Evolutionary conservation across 257 asterid species (phyloP), one percentile per base, ranked within the genome.

Genomic region (Prunella vulgaris): DNA sequence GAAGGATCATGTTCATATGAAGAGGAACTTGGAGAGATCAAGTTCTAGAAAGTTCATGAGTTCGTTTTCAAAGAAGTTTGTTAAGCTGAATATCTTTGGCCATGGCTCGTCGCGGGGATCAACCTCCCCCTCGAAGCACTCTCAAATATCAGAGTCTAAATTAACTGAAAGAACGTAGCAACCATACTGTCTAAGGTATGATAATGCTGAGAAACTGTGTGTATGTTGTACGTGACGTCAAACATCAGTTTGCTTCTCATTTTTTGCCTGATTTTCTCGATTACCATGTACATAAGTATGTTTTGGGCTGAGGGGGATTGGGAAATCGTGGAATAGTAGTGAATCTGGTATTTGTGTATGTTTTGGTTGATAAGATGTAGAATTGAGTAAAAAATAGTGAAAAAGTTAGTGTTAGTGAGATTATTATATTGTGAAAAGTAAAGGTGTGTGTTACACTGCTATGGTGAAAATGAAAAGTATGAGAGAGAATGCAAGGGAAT

Each of bases 1-100:
- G 84, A 93, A 88, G 66, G 98, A 93, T 42, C 98, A 93, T 48
- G 97, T 93, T 60, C 84, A 84, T 52, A 90, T 93, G 96, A 93
- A 93, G 95, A 90, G 88, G 83, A 86, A 80, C 71, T 82, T 93
- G 81, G 95, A 88, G 77, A 85, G 89, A 66, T 88, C 97, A 0
- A 64, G 78, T 71, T 88, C 98, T 2, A 69, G 83, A 33, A 89
- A 83, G 24, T 83, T 93, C 71, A 82, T 88, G 96, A 93, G 76
- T 72, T 82, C 94, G 12, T 84, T 93, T 67, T 87, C 95, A 0
- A 93, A 82, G 78, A 93, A 82, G 87, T 81, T 93, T 58, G 82
- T 85, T 44, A 90, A 83, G 66, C 60, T 93, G 68, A 90, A 87
- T 63, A 80, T 90, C 61, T 93, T 93, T 63, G 90, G 84, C 13